phyloP scores from a whole-genome alignment of 2,329 filamentous ascomycete genomes.

The Colletotrichum navitas region DNA sequence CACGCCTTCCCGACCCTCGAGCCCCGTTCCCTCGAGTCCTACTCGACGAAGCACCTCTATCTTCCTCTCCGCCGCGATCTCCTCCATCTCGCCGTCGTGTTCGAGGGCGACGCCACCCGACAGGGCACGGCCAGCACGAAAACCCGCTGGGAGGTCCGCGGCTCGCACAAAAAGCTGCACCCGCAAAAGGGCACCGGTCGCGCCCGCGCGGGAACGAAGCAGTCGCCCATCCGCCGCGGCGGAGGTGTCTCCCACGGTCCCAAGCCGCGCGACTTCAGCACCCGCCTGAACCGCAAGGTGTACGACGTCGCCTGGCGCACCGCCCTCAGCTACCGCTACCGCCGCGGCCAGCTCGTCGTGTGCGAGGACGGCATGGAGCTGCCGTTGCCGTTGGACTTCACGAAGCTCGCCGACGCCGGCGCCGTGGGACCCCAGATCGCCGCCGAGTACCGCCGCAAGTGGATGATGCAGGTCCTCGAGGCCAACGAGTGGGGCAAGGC shows the following conservation, averaged over 20 bases:
- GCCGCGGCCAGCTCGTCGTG: constrained; percentile 87
- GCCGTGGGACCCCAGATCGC: constrained; percentile 62
- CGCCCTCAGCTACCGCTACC: constrained; percentile 91
- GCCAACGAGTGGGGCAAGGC: constrained; percentile 77
- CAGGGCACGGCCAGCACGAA: constrained; percentile 89
- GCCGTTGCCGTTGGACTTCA: constrained; percentile 63
- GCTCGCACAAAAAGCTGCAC: constrained; percentile 83
- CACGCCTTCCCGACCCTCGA: constrained; percentile 92
- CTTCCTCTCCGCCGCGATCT: constrained; percentile 92
- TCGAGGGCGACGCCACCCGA: constrained; percentile 89
- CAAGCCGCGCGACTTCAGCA: constrained; percentile 90
- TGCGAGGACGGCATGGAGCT: constrained; percentile 84
- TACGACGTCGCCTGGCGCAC: constrained; percentile 97
- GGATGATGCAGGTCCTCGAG: constrained; percentile 76
- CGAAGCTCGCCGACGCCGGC: constrained; percentile 52
- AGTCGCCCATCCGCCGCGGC: constrained; percentile 84
- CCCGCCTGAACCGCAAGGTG: constrained; percentile 85
- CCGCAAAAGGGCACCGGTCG: constrained; percentile 88
- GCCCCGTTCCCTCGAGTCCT: constrained; percentile 81
- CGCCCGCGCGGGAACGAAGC: constrained; percentile 83
- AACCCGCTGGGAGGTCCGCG: constrained; percentile 85
- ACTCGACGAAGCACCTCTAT: constrained; percentile 84
- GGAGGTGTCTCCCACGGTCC: constrained; percentile 94
- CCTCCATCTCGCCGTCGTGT: constrained; percentile 91
- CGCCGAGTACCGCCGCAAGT: constrained; percentile 70